Evolutionary conservation across 345 rosid species (phyloP).

Genomic region (Salix caprea): DNA sequence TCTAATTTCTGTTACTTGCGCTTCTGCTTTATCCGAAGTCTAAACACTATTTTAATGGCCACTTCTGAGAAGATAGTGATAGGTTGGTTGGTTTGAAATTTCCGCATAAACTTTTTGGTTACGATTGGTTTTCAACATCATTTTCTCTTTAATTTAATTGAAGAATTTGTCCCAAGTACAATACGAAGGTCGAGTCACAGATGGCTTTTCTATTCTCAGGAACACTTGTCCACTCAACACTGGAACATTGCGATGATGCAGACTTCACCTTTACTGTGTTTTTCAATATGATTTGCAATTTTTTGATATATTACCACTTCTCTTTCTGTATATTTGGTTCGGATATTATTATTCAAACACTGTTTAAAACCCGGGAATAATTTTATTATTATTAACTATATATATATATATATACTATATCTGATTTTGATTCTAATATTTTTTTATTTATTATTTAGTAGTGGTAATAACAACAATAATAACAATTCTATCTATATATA

Average conservation of each 20-base stretch:
- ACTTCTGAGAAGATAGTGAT: background rate
- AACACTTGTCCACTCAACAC: constrained; percentile 85
- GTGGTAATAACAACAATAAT: too few species aligned
- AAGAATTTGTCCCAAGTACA: background rate
- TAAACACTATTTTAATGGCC: background rate
- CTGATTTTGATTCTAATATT: too few species aligned
- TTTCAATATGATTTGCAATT: constrained; percentile 48
- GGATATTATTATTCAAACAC: too few species aligned
- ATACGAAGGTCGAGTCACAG: constrained; percentile 2
- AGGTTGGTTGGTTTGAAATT: background rate
- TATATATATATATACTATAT: too few species aligned
- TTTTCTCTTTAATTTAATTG: background rate
- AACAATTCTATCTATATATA: too few species aligned
- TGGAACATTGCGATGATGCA: constrained; percentile 67
- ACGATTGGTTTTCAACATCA: background rate
- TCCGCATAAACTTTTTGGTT: background rate
- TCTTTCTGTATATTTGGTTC: too few species aligned
- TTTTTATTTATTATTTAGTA: too few species aligned
- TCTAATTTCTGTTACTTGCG: background rate
- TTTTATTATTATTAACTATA: too few species aligned
- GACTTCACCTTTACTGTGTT: constrained; percentile 82
- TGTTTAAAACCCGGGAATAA: too few species aligned
- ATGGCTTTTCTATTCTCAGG: constrained; percentile 43
- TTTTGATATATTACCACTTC: too few species aligned
- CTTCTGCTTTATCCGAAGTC: background rate